These are phyloP conservation scores for Gnomoniopsis smithogilvyi DNA, from an alignment of 2,329 filamentous ascomycete species.

Conservation along the genomic window DNA sequence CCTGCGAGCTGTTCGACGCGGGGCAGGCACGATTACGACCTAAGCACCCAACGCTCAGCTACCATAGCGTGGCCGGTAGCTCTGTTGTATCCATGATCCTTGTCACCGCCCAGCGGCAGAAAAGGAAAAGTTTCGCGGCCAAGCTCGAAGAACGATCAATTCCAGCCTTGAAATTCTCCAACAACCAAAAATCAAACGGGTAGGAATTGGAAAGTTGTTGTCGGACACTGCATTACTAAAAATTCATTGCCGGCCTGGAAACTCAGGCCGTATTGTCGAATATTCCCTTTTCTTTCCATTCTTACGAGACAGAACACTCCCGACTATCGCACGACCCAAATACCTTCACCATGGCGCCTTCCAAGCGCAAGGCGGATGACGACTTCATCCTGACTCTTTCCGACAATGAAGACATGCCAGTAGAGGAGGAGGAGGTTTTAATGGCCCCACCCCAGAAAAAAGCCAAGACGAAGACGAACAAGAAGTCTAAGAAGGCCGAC, in stretches of 20 bases:
- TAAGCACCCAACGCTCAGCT: too few species aligned
- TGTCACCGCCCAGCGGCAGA: conserved; percentile 13
- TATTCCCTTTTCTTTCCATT: background rate
- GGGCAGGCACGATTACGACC: background rate
- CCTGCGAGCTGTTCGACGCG: background rate
- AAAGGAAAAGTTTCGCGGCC: conserved; percentile 7
- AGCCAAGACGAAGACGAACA: conserved; percentile 42
- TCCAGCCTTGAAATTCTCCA: too few species aligned
- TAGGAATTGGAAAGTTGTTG: background rate
- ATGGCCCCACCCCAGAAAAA: conserved; percentile 50
- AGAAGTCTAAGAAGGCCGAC: conserved; percentile 34
- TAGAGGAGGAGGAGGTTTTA: conserved; percentile 46
- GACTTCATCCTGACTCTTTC: conserved; percentile 60
- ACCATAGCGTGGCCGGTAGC: too few species aligned
- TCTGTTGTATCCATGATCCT: background rate
- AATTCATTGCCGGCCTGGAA: too few species aligned
- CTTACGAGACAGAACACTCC: background rate
- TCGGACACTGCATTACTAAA: too few species aligned
- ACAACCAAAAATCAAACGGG: too few species aligned
- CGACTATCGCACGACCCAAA: background rate
- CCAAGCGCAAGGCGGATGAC: conserved; percentile 48
- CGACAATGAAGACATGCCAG: conserved; percentile 50
- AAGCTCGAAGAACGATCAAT: background rate
- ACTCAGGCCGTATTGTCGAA: background rate
- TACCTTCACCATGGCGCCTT: conserved; percentile 38